Conservation (phyloP, 441 rosid genomes). For the Adansonia grandidieri region DNA sequence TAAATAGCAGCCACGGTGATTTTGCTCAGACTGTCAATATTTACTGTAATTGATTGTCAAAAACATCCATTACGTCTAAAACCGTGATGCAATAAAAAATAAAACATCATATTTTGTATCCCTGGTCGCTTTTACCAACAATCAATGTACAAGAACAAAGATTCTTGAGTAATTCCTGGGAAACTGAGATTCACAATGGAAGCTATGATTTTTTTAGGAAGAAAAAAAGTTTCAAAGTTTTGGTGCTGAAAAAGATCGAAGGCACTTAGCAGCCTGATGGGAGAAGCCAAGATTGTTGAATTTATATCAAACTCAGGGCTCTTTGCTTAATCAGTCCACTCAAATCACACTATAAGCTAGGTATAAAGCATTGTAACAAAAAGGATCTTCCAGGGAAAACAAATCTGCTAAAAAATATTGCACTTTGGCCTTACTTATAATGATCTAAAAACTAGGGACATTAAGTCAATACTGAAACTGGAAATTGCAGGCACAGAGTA, state of each 20-base stretch:
- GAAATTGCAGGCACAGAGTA: background rate
- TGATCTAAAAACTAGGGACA: background rate
- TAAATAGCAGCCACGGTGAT: too few species aligned
- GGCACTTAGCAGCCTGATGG: background rate
- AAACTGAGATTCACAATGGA: slow-evolving; percentile 5
- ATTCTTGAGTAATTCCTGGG: background rate
- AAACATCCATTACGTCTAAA: too few species aligned
- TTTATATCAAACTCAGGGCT: too few species aligned
- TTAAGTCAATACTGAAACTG: background rate
- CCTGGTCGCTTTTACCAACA: too few species aligned
- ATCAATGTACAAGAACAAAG: background rate
- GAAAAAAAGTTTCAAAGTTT: background rate
- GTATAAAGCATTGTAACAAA: background rate
- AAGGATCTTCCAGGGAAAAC: background rate
- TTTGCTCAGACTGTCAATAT: too few species aligned
- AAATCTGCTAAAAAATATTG: background rate
- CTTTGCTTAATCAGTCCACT: background rate
- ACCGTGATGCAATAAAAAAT: too few species aligned
- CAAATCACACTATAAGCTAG: background rate
- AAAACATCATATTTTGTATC: too few species aligned
- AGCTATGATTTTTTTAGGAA: background rate
- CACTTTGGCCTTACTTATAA: background rate
- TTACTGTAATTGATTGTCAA: too few species aligned
- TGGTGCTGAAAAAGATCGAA: background rate
- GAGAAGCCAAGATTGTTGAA: too few species aligned